Evolutionary conservation across 2,329 filamentous ascomycete species (phyloP).

Genomic region (Microcera coccophila): DNA sequence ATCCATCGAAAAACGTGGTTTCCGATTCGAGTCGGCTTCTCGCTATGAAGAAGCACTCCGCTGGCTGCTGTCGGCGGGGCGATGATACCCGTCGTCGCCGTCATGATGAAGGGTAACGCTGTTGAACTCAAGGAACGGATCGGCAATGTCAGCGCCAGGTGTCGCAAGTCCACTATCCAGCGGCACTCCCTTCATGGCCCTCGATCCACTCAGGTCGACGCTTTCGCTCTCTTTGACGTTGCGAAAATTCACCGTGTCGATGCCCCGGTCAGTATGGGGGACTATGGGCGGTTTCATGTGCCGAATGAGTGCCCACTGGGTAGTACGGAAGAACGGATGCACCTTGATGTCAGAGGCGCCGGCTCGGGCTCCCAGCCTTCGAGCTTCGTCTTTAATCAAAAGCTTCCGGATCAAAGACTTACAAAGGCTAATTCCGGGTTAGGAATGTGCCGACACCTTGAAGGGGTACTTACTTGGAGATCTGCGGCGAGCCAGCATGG

Average conservation of each 20-base stretch:
- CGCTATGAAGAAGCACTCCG: background rate
- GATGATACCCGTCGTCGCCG: slow-evolving; percentile 69
- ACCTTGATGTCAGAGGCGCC: slow-evolving; percentile 95
- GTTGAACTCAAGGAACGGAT: slow-evolving; percentile 99
- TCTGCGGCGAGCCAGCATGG: slow-evolving; percentile 74
- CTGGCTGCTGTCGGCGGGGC: background rate
- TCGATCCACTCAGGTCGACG: slow-evolving; percentile 72
- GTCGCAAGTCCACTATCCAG: slow-evolving; percentile 82
- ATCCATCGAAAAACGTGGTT: background rate
- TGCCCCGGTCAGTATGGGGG: slow-evolving; percentile 81
- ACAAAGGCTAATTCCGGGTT: slow-evolving; percentile 64
- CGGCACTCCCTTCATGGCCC: slow-evolving; percentile 69
- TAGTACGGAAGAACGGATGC: slow-evolving; percentile 93
- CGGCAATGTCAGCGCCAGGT: slow-evolving; percentile 73
- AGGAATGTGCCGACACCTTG: background rate
- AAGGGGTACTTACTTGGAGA: slow-evolving; percentile 80
- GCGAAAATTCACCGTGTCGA: slow-evolving; percentile 95
- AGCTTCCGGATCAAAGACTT: slow-evolving; percentile 96
- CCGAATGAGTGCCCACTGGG: slow-evolving; percentile 93
- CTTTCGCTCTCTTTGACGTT: slow-evolving; percentile 97
- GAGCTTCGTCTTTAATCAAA: slow-evolving; percentile 95
- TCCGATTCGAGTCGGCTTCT: background rate
- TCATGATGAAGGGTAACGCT: slow-evolving; percentile 96
- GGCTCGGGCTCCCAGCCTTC: slow-evolving; percentile 85
- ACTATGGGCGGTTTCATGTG: slow-evolving; percentile 98